Evolutionary conservation across 306 rosid species (phyloP).

Genomic region (Casuarina equisetifolia): DNA sequence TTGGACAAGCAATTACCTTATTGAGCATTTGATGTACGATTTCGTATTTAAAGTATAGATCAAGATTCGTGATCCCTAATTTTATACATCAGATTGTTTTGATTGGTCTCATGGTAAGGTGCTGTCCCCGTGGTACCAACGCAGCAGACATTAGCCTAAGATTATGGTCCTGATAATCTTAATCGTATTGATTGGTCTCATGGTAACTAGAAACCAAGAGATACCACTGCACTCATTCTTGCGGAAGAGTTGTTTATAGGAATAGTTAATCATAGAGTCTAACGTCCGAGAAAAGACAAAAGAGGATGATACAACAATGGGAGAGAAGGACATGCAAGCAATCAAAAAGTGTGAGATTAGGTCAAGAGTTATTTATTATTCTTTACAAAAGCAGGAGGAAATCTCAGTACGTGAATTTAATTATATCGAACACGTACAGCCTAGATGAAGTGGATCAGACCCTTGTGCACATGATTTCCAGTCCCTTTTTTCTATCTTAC

Average conservation of each 20-base stretch:
- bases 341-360: slow-evolving; percentile 26
- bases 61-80: background rate
- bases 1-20: slow-evolving; percentile 24
- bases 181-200: no score
- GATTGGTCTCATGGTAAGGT: slow-evolving; percentile 15
- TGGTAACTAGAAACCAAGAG: background rate
- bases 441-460: slow-evolving; percentile 33
- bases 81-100: background rate
- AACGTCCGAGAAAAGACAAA: background rate
- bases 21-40: slow-evolving; percentile 5
- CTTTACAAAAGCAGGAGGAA: background rate
- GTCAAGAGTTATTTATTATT: background rate
- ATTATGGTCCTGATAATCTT: slow-evolving; percentile 5
- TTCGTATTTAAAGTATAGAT: background rate
- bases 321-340: slow-evolving; percentile 20
- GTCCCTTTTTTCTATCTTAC: no score
- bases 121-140: slow-evolving; percentile 32
- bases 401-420: slow-evolving; percentile 42
- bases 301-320: background rate
- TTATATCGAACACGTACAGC: slow-evolving; percentile 44
- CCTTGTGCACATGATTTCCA: slow-evolving; percentile 8
- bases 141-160: slow-evolving; percentile 30
- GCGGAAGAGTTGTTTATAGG: background rate
- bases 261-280: background rate
- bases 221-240: background rate